Conservation (phyloP, 75 land plant species). For the Sequoiadendron giganteum region DNA sequence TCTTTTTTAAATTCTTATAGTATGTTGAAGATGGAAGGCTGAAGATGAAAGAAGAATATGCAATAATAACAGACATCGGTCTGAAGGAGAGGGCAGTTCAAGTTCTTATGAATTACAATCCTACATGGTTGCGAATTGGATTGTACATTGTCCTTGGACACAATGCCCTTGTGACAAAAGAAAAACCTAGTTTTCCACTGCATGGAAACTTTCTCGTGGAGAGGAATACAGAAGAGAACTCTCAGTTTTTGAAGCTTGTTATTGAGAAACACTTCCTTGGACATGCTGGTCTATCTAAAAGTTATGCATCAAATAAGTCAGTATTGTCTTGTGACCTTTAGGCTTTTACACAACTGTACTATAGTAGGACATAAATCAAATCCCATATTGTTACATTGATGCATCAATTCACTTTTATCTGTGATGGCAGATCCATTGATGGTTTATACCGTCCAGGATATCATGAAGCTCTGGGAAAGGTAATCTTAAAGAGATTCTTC, state of each 20-base stretch:
- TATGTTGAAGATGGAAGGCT: constrained; percentile 85
- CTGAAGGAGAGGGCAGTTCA: constrained; percentile 63
- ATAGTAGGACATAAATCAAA: background rate
- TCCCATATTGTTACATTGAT: background rate
- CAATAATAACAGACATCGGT: constrained; percentile 69
- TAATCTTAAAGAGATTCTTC: constrained; percentile 75
- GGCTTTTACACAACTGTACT: background rate
- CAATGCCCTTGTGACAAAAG: constrained; percentile 39
- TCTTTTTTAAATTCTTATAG: constrained; percentile 32
- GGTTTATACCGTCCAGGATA: constrained; percentile 72
- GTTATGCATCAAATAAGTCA: constrained; percentile 72
- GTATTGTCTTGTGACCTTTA: constrained; percentile 2
- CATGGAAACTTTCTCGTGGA: constrained; percentile 1
- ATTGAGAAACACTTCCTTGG: constrained; percentile 73
- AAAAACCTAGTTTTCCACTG: background rate
- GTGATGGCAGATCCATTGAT: constrained; percentile 29
- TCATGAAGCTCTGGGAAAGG: constrained; percentile 64
- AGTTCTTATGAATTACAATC: constrained; percentile 61
- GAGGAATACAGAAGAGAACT: constrained; percentile 19
- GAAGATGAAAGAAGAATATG: constrained; percentile 77
- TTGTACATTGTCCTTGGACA: constrained; percentile 73
- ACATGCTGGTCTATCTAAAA: constrained; percentile 73
- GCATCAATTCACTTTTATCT: background rate
- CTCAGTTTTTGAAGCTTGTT: constrained; percentile 61
- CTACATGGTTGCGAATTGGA: constrained; percentile 78